Evolutionary conservation across 805 yeast species (phyloP).

Genomic region (Schwanniomyces vanrijiae): DNA sequence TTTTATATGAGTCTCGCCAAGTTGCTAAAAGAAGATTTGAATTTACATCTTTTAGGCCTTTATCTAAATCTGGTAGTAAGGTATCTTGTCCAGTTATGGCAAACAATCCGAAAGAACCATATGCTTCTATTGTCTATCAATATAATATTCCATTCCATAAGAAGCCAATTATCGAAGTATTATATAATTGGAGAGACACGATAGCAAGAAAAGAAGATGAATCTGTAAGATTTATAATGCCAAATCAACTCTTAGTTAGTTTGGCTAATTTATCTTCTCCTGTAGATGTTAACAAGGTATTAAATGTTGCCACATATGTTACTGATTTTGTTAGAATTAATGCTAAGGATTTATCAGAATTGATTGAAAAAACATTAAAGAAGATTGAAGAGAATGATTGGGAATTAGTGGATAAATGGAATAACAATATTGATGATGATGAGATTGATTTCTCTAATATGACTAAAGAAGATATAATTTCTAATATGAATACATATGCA

Average conservation of each 20-base stretch:
- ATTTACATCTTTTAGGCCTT: slow-evolving; percentile 64
- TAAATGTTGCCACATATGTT: slow-evolving; percentile 44
- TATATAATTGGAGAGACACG: slow-evolving; percentile 82
- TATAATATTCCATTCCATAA: slow-evolving; percentile 60
- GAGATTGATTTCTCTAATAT: slow-evolving; percentile 13
- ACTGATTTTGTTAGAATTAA: slow-evolving; percentile 59
- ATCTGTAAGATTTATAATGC: slow-evolving; percentile 78
- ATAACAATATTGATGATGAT: slow-evolving; percentile 13
- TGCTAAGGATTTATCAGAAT: slow-evolving; percentile 56
- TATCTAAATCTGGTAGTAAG: slow-evolving; percentile 14
- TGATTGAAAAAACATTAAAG: slow-evolving; percentile 47
- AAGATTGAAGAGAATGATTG: slow-evolving; percentile 36
- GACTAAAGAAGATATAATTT: slow-evolving; percentile 7
- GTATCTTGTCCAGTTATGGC: slow-evolving; percentile 51
- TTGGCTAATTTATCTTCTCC: slow-evolving; percentile 58
- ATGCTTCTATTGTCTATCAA: slow-evolving; percentile 60
- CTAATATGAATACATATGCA: slow-evolving; percentile 5
- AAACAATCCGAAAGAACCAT: slow-evolving; percentile 58
- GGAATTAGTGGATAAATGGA: slow-evolving; percentile 31
- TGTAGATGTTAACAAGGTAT: slow-evolving; percentile 53
- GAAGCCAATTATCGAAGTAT: slow-evolving; percentile 53
- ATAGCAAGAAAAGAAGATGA: slow-evolving; percentile 80
- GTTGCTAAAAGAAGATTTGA: slow-evolving; percentile 84
- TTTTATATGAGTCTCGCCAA: slow-evolving; percentile 69
- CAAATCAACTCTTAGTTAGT: slow-evolving; percentile 71